A percentile compares a stretch with the other conserved stretches of the same genome.
These are phyloP conservation scores for Lachancea quebecensis DNA, from an alignment of 805 yeast genomes.

Conservation along the genomic window DNA sequence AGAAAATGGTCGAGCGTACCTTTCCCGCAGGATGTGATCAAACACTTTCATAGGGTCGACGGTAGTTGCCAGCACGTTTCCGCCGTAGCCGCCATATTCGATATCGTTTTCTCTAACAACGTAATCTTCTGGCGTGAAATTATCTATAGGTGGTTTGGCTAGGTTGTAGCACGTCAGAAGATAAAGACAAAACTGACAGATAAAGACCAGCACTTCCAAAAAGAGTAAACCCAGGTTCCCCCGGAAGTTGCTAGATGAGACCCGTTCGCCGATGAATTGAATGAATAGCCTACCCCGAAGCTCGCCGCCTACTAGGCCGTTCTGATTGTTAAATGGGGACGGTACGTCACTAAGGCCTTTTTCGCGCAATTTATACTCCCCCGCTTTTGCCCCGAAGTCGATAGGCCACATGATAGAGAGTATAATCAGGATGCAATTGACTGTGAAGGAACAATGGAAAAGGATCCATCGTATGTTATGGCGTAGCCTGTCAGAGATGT, in stretches of 20 bases:
- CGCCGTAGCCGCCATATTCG: constrained; percentile 41
- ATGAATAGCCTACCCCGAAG: constrained; percentile 34
- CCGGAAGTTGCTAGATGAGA: constrained; percentile 29
- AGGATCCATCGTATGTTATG: constrained; percentile 9
- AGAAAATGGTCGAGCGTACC: not conserved
- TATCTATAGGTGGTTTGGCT: constrained; percentile 14
- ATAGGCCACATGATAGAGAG: constrained; percentile 23
- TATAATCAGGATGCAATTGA: constrained; percentile 18
- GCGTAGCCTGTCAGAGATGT: not conserved
- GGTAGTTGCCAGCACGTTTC: constrained; percentile 33
- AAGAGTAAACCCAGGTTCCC: constrained; percentile 29
- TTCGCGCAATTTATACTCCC: constrained; percentile 17
- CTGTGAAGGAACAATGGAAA: constrained; percentile 22
- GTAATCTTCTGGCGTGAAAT: not conserved
- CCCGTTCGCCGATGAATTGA: constrained; percentile 43
- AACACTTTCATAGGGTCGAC: constrained; percentile 28
- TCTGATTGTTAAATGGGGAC: constrained; percentile 23
- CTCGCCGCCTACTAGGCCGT: constrained; percentile 27
- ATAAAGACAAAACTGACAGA: constrained; percentile 22
- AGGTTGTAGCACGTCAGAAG: constrained; percentile 25
- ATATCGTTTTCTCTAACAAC: not conserved
- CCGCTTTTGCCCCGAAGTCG: constrained; percentile 33
- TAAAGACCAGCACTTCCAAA: constrained; percentile 24
- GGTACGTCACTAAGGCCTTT: constrained; percentile 27
- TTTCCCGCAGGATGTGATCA: not conserved